Base-by-base conservation (phyloP, 1,139 yeast species). In the Zygoascus sp. region DNA sequence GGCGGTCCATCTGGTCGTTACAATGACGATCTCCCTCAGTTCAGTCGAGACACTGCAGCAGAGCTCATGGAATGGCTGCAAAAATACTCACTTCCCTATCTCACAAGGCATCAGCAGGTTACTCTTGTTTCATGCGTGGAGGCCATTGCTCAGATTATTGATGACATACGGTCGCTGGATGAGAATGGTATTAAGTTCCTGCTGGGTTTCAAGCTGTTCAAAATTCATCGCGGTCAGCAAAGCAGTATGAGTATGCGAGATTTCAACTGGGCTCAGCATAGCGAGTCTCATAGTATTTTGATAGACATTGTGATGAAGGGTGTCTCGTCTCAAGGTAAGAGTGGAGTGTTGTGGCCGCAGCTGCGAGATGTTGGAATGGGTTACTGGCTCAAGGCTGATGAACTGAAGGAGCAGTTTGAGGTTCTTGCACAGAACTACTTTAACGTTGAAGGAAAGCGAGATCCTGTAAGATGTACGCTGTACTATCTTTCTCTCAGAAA, bases 61-160 rank as follows among this genome's bases (percentile, higher is more conserved):
- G 62, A 76, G 4, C 67, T 90, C 22, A 67, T 73, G 17, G 85
- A 82, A 22, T 78, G 79, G 55, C 68, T 90, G 43, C 79, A 79
- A 46, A 80, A 76, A 50, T 70, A 77, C 1, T 75, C 92, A 0
- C 68, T 90, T 23, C 97, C 97, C 0, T 81, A 83, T 52, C 64
- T 90, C 41, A 88, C 96, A 0, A 78, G 96, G 52, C 97, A 90
- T 66, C 97, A 90, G 61, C 97, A 90, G 61, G 80, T 83, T 22
- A 88, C 96, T 0, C 74, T 90, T 36, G 74, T 83, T 1, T 79
- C 86, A 13, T 79, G 88, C 1, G 73, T 87, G 10, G 80, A 77
- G 42, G 82, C 89, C 1, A 68, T 85, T 16, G 70, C 73, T 32
- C 79, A 77, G 20, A 73, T 87, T 6, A 72, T 75, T 15, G 70